Conservation (phyloP, 1,284 basidiomycete species). For the Macrocybe sp. region DNA sequence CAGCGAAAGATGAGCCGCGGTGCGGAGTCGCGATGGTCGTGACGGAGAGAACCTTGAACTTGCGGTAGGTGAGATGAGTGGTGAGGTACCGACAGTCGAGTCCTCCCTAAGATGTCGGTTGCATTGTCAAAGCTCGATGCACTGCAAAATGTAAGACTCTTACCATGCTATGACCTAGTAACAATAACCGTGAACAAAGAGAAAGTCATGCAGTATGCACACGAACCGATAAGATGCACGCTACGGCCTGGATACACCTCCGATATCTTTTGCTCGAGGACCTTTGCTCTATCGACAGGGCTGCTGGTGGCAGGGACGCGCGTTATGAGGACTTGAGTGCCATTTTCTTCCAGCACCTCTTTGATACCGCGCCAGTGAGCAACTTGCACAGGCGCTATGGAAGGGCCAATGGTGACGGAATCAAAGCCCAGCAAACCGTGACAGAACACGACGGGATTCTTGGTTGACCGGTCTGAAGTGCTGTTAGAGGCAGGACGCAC, state of each 20-base stretch:
- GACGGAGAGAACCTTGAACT: constrained; percentile 71
- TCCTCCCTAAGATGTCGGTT: constrained; percentile 60
- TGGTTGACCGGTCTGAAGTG: constrained; percentile 61
- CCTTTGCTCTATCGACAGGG: constrained; percentile 81
- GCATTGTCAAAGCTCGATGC: constrained; percentile 4
- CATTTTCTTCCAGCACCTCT: constrained; percentile 84
- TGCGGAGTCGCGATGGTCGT: constrained; percentile 96
- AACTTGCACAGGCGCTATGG: constrained; percentile 79
- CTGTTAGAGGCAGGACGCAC: constrained; percentile 6
- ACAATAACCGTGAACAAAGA: not conserved
- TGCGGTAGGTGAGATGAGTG: constrained; percentile 60
- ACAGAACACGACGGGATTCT: constrained; percentile 87
- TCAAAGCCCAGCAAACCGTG: constrained; percentile 91
- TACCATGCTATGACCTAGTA: constrained; percentile 86
- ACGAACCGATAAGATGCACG: constrained; percentile 81
- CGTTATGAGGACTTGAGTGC: constrained; percentile 87
- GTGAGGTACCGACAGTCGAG: constrained; percentile 89
- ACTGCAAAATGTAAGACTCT: constrained; percentile 11
- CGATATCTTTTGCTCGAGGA: constrained; percentile 78
- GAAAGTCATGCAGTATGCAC: not conserved
- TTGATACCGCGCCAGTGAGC: constrained; percentile 94
- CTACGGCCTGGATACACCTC: constrained; percentile 74
- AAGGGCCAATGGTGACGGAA: constrained; percentile 64
- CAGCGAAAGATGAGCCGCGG: constrained; percentile 89
- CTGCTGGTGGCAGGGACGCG: constrained; percentile 89